Evolutionary conservation across 441 rosid genomes (phyloP).

Genomic region (Metrosideros polymorpha): DNA sequence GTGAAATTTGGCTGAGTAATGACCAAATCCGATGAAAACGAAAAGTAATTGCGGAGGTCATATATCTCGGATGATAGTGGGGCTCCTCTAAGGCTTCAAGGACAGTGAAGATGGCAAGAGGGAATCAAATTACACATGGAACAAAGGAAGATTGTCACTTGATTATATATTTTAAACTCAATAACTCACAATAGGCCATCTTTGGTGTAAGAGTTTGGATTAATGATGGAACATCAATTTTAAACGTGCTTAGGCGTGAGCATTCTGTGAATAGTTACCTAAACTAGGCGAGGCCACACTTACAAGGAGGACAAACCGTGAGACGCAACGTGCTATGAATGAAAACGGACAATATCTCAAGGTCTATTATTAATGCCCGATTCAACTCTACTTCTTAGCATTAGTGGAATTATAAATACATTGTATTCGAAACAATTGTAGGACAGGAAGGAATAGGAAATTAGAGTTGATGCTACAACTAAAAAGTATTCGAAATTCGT

Average conservation of each 20-base stretch:
- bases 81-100: background rate
- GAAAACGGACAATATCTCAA: background rate
- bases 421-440: background rate
- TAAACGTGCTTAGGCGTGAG: background rate
- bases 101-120: background rate
- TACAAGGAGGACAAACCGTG: background rate
- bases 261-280: background rate
- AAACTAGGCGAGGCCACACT: background rate
- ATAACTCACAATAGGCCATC: background rate
- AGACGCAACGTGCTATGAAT: background rate
- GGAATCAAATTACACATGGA: background rate
- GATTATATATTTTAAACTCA: background rate
- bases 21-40: background rate
- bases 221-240: background rate
- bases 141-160: background rate
- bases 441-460: background rate
- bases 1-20: background rate
- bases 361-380: background rate
- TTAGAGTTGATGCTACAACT: background rate
- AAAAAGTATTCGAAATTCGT: background rate
- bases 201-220: background rate
- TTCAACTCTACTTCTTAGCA: background rate
- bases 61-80: background rate
- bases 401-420: background rate
- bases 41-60: background rate